These are phyloP conservation scores for Epichloe gansuensis DNA, from an alignment of 2,329 filamentous ascomycete species.

Conservation along the genomic window DNA sequence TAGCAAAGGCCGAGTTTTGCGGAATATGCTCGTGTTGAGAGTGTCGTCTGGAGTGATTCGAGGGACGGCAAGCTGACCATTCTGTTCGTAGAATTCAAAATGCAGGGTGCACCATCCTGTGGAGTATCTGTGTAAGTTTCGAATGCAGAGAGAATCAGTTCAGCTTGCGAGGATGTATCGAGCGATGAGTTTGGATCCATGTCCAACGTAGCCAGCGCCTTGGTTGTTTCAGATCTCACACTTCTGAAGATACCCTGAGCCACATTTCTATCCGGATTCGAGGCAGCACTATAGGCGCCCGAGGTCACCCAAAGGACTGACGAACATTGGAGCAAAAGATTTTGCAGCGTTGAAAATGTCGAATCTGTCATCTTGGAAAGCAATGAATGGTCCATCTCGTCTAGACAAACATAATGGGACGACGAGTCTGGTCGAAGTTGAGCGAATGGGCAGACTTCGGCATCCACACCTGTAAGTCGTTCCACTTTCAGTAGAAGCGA, in stretches of 20 bases:
- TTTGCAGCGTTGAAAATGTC: constrained; percentile 26
- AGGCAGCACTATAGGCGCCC: constrained; percentile 25
- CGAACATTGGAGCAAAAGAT: constrained; percentile 21
- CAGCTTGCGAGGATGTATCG: constrained; percentile 11
- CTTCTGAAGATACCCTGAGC: constrained; percentile 32
- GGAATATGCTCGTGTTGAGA: constrained; percentile 14
- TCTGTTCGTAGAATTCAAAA: constrained; percentile 19
- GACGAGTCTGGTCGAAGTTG: constrained; percentile 7
- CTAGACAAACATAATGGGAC: constrained; percentile 26
- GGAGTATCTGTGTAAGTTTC: constrained; percentile 5
- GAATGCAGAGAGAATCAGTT: constrained; percentile 19
- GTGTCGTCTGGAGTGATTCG: constrained; percentile 13
- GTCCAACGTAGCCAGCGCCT: constrained; percentile 33
- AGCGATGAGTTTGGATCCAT: constrained; percentile 23
- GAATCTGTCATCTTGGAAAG: constrained; percentile 26
- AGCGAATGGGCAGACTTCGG: constrained; percentile 10
- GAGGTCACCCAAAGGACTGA: constrained; percentile 29
- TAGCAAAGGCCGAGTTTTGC: constrained; percentile 13
- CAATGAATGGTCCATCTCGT: constrained; percentile 31
- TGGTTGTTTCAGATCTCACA: constrained; percentile 33
- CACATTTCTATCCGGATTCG: constrained; percentile 30
- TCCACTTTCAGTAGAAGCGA: constrained; percentile 6
- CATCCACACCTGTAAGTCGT: constrained; percentile 9
- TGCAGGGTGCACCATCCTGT: constrained; percentile 10
- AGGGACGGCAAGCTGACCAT: constrained; percentile 18